Percentiles rank a stretch among this genome's conserved stretches.
Conservation (phyloP, 2,329 filamentous ascomycete species). For the Periconia macrospinosa region DNA sequence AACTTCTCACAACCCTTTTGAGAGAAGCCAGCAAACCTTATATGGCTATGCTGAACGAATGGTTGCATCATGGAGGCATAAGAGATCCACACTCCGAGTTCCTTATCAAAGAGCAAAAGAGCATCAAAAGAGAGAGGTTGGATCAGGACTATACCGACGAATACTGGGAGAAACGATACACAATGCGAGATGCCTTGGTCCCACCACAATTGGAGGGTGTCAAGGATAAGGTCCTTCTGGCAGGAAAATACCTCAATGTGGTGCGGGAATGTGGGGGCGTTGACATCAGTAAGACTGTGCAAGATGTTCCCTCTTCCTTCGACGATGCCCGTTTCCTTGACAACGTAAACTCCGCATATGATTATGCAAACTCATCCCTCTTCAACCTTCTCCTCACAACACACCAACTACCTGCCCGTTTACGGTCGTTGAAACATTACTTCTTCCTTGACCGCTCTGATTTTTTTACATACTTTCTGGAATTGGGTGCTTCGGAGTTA, state of each 20-base stretch:
- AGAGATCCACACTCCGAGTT: conserved; percentile 94
- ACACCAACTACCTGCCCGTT: conserved; percentile 82
- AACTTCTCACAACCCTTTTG: conserved; percentile 77
- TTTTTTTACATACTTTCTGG: conserved; percentile 97
- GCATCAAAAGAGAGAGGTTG: conserved; percentile 84
- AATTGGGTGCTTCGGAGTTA: conserved; percentile 85
- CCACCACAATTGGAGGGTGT: conserved; percentile 89
- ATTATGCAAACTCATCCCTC: conserved; percentile 90
- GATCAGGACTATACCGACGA: conserved; percentile 98
- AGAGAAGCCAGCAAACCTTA: conserved; percentile 91
- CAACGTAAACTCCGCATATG: conserved; percentile 94
- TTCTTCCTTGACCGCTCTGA: conserved; percentile 98
- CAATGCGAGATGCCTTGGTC: conserved; percentile 85
- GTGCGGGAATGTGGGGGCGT: conserved; percentile 96
- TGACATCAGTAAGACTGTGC: conserved; percentile 84
- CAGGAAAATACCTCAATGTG: conserved; percentile 97
- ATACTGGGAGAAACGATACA: conserved; percentile 98
- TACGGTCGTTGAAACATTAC: conserved; percentile 95
- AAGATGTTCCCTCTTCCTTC: conserved; percentile 88
- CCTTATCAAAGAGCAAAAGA: conserved; percentile 92
- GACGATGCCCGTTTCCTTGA: conserved; percentile 90
- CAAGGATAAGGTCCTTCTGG: conserved; percentile 91
- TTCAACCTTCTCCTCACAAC: conserved; percentile 90
- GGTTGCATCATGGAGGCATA: conserved; percentile 95
- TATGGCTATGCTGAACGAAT: conserved; percentile 98